These are phyloP conservation scores for Calendula officinalis DNA, from an alignment of 129 eudicot species.

Conservation along the genomic window DNA sequence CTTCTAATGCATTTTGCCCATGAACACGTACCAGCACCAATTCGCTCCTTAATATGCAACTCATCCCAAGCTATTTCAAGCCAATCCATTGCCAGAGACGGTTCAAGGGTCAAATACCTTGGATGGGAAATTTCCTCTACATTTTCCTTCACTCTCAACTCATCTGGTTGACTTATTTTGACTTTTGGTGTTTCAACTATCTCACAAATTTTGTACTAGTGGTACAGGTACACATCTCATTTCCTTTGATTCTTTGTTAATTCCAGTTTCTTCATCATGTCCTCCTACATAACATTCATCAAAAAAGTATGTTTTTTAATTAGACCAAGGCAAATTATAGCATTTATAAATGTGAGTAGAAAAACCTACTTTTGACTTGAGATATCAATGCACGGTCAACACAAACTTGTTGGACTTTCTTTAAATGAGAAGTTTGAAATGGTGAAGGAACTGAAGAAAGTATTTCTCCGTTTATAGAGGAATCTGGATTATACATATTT, in stretches of 20 bases:
- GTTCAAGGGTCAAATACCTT: conserved; percentile 79
- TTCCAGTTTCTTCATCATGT: conserved; percentile 20
- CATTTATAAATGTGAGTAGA: not conserved
- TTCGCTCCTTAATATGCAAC: conserved; percentile 81
- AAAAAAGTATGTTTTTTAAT: not conserved
- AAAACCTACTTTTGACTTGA: conserved; percentile 40
- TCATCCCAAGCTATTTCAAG: conserved; percentile 97
- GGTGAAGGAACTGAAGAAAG: conserved; percentile 76
- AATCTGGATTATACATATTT: conserved; percentile 68
- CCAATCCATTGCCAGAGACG: conserved; percentile 97
- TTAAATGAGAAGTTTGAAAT: conserved; percentile 69
- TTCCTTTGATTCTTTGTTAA: conserved; percentile 27
- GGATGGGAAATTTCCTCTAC: conserved; percentile 49
- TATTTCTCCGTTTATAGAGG: conserved; percentile 69
- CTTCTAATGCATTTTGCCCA: too few relatives aligned
- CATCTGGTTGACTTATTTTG: conserved; percentile 32
- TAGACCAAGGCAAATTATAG: too few relatives aligned
- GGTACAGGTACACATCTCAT: conserved; percentile 28
- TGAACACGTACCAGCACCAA: conserved; percentile 87
- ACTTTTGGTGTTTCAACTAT: conserved; percentile 30
- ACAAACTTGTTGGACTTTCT: conserved; percentile 57
- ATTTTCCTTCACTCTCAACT: conserved; percentile 36
- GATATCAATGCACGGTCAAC: conserved; percentile 38
- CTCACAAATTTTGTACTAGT: conserved; percentile 30
- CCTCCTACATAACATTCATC: conserved; percentile 27